A percentile compares a stretch with the other conserved stretches of the same genome.
These are phyloP conservation scores for Monosporascus sp. DNA, from an alignment of 2,329 filamentous ascomycete species.

Conservation along the genomic window DNA sequence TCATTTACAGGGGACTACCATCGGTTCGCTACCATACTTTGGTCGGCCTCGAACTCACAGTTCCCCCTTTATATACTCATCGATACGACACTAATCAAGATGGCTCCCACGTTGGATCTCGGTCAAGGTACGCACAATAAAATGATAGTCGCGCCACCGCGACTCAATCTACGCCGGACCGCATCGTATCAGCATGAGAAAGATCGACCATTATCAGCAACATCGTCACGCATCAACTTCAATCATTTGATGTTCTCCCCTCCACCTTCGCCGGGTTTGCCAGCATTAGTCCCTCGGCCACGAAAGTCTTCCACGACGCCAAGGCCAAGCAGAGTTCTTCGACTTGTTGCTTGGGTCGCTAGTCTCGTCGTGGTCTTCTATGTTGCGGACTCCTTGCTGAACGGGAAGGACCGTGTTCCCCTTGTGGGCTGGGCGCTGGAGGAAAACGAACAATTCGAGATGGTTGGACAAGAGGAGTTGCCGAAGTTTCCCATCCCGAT, in stretches of 20 bases:
- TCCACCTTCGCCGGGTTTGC: constrained; percentile 66
- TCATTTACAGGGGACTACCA: background rate
- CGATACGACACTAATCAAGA: constrained; percentile 16
- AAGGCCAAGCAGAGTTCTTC: constrained; percentile 53
- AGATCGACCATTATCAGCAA: constrained; percentile 49
- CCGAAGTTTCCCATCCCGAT: constrained; percentile 70
- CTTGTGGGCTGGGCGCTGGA: constrained; percentile 35
- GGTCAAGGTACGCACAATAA: constrained; percentile 40
- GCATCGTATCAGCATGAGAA: constrained; percentile 53
- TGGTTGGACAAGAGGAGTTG: constrained; percentile 61
- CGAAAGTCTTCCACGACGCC: constrained; percentile 56
- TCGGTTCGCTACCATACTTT: background rate
- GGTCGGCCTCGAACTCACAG: background rate
- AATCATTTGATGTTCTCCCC: constrained; percentile 65
- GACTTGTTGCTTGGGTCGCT: constrained; percentile 49
- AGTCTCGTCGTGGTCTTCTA: constrained; percentile 49
- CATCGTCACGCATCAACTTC: constrained; percentile 59
- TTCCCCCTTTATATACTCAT: background rate
- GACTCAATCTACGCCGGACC: constrained; percentile 54
- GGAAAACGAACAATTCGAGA: constrained; percentile 53
- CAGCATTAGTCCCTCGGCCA: constrained; percentile 60
- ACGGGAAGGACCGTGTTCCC: constrained; percentile 24
- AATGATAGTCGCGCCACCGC: constrained; percentile 49
- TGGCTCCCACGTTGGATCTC: constrained; percentile 45
- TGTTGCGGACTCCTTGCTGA: constrained; percentile 32